A percentile compares a stretch with the other conserved stretches of the same genome.
Conservation (phyloP, 164 flowering plant species). For the Vitis rupestris region DNA sequence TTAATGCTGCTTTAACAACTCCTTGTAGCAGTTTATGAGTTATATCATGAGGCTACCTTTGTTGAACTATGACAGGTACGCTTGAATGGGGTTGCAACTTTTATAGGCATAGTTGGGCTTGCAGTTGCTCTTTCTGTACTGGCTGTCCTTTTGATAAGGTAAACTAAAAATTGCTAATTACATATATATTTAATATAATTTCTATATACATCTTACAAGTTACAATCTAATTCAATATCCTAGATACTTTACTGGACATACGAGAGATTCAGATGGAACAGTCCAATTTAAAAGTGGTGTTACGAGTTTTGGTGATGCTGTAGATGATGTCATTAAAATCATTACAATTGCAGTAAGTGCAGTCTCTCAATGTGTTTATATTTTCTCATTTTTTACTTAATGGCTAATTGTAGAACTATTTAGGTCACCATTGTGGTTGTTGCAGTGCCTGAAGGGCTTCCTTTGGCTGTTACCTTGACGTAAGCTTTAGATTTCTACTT, state of each 20-base stretch:
- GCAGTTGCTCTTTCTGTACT: slow-evolving; percentile 73
- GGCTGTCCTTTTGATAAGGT: slow-evolving; percentile 71
- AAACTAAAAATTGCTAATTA: neutral
- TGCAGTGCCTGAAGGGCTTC: slow-evolving; percentile 99
- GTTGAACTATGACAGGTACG: slow-evolving; percentile 61
- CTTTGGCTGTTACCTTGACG: slow-evolving; percentile 97
- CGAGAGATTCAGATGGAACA: slow-evolving; percentile 39
- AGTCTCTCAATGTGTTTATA: neutral
- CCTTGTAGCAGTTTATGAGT: neutral
- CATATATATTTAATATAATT: too few species aligned
- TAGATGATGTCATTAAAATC: slow-evolving; percentile 67
- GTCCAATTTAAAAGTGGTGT: slow-evolving; percentile 44
- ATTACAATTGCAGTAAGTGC: slow-evolving; percentile 77
- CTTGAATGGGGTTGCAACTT: slow-evolving; percentile 93
- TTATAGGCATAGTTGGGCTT: slow-evolving; percentile 91
- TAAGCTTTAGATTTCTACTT: slow-evolving; percentile 30
- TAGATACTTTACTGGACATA: slow-evolving; percentile 83
- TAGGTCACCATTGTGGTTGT: slow-evolving; percentile 98
- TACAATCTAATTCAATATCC: neutral
- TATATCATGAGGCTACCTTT: neutral
- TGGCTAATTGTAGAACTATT: slow-evolving; percentile 13
- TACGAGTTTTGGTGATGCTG: slow-evolving; percentile 47
- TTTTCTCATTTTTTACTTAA: neutral
- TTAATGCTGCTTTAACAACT: neutral
- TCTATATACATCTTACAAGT: neutral